Conservation (phyloP, 2,329 filamentous ascomycete species). For the Diaporthe ampelina region DNA sequence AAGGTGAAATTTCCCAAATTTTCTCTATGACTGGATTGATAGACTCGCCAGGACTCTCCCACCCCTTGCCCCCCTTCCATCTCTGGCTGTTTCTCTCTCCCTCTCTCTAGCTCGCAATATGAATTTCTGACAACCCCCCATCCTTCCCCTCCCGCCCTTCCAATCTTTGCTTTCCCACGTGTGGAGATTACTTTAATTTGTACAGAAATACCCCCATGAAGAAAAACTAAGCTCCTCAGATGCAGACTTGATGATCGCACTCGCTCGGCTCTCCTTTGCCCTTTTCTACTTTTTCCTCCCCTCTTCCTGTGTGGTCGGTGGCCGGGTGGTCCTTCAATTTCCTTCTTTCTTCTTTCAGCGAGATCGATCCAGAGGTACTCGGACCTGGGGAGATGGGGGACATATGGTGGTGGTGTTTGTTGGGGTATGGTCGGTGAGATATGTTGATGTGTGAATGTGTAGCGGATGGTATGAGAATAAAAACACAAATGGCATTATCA, state of each 20-base stretch:
- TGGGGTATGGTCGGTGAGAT: not conserved
- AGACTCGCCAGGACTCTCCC: not conserved
- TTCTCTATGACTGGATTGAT: constrained; percentile 26
- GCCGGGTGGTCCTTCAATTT: not conserved
- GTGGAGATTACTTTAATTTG: constrained; percentile 31
- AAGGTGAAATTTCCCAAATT: constrained; percentile 4
- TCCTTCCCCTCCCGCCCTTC: not conserved
- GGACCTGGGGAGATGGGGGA: constrained; percentile 2
- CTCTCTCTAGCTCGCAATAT: constrained; percentile 28
- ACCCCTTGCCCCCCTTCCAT: too few species aligned
- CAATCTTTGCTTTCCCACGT: constrained; percentile 18
- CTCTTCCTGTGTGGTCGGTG: not conserved
- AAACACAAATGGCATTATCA: constrained; percentile 40
- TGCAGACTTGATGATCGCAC: constrained; percentile 21
- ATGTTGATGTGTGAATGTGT: constrained; percentile 3
- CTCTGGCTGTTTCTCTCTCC: not conserved
- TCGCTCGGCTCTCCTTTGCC: not conserved
- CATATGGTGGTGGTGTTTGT: constrained; percentile 7
- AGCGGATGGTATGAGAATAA: constrained; percentile 27
- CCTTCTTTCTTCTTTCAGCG: not conserved
- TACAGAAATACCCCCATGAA: constrained; percentile 28
- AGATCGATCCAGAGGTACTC: not conserved
- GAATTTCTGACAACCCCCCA: not conserved
- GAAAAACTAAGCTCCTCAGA: constrained; percentile 26
- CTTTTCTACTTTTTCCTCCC: not conserved